phyloP scores from a whole-genome alignment of 2,329 filamentous ascomycete species.

The Exophiala bonariae region DNA sequence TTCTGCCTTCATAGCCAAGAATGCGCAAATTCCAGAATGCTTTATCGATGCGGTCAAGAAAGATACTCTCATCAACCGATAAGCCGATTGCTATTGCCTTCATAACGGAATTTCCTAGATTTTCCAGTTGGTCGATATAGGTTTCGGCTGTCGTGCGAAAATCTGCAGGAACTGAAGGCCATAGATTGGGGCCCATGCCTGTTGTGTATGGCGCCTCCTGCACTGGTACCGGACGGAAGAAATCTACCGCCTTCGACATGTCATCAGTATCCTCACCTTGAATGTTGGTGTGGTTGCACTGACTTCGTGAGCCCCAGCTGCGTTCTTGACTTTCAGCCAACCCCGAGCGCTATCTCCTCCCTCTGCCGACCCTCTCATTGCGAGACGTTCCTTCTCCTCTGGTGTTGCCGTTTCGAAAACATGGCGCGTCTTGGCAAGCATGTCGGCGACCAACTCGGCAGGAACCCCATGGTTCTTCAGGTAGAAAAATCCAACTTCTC shows the following conservation, averaged over 20 bases:
- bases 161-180: conserved; percentile 6
- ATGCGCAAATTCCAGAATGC: conserved; percentile 24
- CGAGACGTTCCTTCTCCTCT: conserved; percentile 11
- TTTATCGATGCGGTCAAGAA: conserved; percentile 15
- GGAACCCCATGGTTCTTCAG: conserved; percentile 14
- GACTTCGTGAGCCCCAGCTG: conserved; percentile 14
- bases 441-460: neutral
- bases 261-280: no score
- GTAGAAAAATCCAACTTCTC: conserved; percentile 20
- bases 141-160: conserved; percentile 11
- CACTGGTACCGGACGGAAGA: conserved; percentile 15
- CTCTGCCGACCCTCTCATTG: conserved; percentile 7
- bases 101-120: conserved; percentile 13
- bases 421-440: conserved; percentile 2
- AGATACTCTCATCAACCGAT: conserved; percentile 18
- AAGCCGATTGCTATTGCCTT: conserved; percentile 18
- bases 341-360: conserved; percentile 17
- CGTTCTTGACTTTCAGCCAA: conserved; percentile 8
- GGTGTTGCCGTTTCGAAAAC: conserved; percentile 10
- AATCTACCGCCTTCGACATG: conserved; percentile 11
- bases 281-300: neutral
- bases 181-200: conserved; percentile 17
- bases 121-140: conserved; percentile 12
- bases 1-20: conserved; percentile 14
- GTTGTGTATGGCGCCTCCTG: conserved; percentile 10